Percentiles rank a stretch among this genome's conserved stretches.
phyloP scores from a whole-genome alignment of 176 grass and related monocot species.

The Zoysia pacifica region DNA sequence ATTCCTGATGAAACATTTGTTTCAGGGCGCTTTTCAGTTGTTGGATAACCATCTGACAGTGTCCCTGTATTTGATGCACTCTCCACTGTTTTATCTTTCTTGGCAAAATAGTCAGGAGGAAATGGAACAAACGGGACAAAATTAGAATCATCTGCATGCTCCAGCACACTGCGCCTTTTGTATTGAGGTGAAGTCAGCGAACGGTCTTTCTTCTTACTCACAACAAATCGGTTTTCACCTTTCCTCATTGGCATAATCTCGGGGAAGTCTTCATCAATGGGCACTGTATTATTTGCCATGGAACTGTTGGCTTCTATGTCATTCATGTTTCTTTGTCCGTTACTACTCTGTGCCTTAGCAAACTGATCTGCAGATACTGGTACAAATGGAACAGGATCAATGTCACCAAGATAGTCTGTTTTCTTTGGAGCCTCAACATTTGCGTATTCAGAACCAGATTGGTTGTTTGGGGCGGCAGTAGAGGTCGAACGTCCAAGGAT shows the following conservation, averaged over 20 bases:
- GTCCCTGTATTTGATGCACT: constrained; percentile 25
- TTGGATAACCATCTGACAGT: constrained; percentile 33
- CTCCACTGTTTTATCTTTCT: constrained; percentile 64
- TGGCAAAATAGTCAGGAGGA: constrained; percentile 87
- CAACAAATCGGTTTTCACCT: constrained; percentile 86
- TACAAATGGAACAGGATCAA: constrained; percentile 68
- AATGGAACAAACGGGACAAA: constrained; percentile 92
- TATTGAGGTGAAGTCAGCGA: constrained; percentile 72
- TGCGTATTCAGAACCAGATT: constrained; percentile 27
- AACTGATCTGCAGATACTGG: constrained; percentile 76
- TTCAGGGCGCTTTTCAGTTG: constrained; percentile 30
- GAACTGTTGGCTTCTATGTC: constrained; percentile 9
- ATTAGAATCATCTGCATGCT: constrained; percentile 68
- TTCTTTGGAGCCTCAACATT: constrained; percentile 38
- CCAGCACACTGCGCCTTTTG: constrained; percentile 68
- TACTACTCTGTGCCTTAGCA: constrained; percentile 52
- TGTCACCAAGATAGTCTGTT: constrained; percentile 42
- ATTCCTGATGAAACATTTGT: constrained; percentile 27
- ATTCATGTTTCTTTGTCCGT: constrained; percentile 30
- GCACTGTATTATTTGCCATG: not conserved
- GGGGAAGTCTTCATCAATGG: constrained; percentile 53
- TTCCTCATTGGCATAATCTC: constrained; percentile 87
- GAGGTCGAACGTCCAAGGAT: constrained; percentile 66
- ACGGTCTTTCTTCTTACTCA: constrained; percentile 90
- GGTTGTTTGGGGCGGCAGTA: constrained; percentile 27